Evolutionary conservation across 495 filamentous ascomycete species (phyloP).

Genomic region (Trichoderma gamsii): DNA sequence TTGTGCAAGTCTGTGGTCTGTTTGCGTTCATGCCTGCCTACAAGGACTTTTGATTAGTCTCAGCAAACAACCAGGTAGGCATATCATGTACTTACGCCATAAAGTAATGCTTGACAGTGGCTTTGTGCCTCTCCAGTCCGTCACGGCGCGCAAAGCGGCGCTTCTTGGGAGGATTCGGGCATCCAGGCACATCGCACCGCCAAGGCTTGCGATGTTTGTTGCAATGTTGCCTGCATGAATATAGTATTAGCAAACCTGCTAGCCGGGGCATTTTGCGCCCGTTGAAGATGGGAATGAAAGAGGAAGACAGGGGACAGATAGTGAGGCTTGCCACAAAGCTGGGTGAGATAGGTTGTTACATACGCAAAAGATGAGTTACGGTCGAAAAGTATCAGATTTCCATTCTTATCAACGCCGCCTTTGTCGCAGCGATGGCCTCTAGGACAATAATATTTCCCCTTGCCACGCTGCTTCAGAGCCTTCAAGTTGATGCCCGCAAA

Average conservation of each 20-base stretch:
- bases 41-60: not conserved
- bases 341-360: not conserved
- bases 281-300: not conserved
- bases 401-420: conserved; percentile 6
- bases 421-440: conserved; percentile 4
- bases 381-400: conserved; percentile 9
- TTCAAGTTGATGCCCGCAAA: conserved; percentile 5
- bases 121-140: conserved; percentile 13
- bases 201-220: conserved; percentile 16
- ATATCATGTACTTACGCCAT: not conserved
- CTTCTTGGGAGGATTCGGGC: conserved; percentile 14
- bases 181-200: conserved; percentile 5
- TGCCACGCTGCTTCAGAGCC: conserved; percentile 7
- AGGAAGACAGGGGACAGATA: not conserved
- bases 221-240: conserved; percentile 12
- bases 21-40: not conserved
- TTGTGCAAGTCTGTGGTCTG: not conserved
- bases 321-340: not conserved
- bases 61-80: not conserved
- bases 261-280: not conserved
- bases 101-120: conserved; percentile 11
- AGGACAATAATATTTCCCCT: conserved; percentile 12
- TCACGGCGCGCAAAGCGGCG: conserved; percentile 13
- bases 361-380: conserved; percentile 15
- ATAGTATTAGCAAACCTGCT: conserved; percentile 8